Evolutionary conservation across 2,329 filamentous ascomycete genomes (phyloP).

Genomic region (Fusarium drepaniforme): DNA sequence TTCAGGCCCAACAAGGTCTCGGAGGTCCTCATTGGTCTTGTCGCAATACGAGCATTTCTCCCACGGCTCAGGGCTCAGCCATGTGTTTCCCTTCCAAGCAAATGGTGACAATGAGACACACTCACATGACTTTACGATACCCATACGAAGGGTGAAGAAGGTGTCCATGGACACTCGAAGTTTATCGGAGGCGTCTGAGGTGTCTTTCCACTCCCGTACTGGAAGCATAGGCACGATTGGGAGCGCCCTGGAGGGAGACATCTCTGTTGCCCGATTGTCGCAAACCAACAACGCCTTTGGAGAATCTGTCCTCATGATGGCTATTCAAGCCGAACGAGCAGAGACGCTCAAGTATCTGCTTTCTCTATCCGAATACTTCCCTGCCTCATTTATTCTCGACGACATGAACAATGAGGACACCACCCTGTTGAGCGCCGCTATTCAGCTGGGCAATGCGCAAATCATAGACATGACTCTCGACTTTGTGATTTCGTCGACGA

Average conservation of each 20-base stretch:
- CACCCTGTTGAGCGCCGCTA: slow-evolving; percentile 88
- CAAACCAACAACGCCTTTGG: slow-evolving; percentile 79
- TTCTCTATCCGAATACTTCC: slow-evolving; percentile 80
- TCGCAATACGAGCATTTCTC: slow-evolving; percentile 65
- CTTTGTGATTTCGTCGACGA: slow-evolving; percentile 71
- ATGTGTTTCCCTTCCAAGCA: slow-evolving; percentile 90
- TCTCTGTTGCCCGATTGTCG: slow-evolving; percentile 82
- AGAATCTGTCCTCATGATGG: slow-evolving; percentile 91
- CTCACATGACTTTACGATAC: slow-evolving; percentile 43
- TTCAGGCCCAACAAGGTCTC: slow-evolving; percentile 39
- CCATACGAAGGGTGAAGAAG: slow-evolving; percentile 73
- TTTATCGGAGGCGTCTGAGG: slow-evolving; percentile 86
- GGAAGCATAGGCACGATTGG: slow-evolving; percentile 81
- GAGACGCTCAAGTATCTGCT: slow-evolving; percentile 85
- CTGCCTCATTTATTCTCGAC: slow-evolving; percentile 76
- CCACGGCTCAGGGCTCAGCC: slow-evolving; percentile 72
- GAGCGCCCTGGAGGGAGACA: slow-evolving; percentile 85
- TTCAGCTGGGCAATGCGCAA: slow-evolving; percentile 83
- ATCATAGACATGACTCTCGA: slow-evolving; percentile 82
- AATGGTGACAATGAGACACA: slow-evolving; percentile 58
- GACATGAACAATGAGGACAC: slow-evolving; percentile 93
- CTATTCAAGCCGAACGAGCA: slow-evolving; percentile 77
- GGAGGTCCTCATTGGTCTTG: slow-evolving; percentile 56
- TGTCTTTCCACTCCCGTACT: slow-evolving; percentile 84
- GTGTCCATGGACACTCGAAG: slow-evolving; percentile 93